Percentiles rank a stretch among this genome's conserved stretches.
These are phyloP conservation scores for Fusarium sulawesiense DNA, from an alignment of 2,329 filamentous ascomycete species.

Conservation along the genomic window DNA sequence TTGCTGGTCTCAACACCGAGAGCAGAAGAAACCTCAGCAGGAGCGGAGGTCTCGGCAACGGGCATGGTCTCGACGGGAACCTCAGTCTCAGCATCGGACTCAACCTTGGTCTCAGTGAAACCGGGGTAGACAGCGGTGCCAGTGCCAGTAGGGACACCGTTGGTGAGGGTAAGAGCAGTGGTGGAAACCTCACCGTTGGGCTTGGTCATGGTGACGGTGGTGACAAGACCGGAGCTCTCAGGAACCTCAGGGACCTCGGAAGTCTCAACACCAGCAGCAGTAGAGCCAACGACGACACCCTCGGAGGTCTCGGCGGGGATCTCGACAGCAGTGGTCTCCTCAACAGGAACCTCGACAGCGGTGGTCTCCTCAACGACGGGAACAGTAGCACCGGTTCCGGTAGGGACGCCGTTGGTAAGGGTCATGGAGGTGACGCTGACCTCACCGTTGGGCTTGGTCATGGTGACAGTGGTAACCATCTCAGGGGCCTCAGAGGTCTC, in stretches of 20 bases:
- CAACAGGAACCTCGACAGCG: neutral
- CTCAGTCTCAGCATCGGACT: constrained; percentile 16
- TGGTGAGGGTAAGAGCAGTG: constrained; percentile 27
- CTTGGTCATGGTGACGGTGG: constrained; percentile 37
- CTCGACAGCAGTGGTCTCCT: constrained; percentile 38
- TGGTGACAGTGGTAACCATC: constrained; percentile 28
- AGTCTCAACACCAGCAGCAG: constrained; percentile 20
- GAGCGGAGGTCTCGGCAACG: neutral
- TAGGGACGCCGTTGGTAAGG: constrained; percentile 25
- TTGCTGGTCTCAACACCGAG: constrained; percentile 17
- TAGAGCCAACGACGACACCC: constrained; percentile 9
- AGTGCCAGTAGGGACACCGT: constrained; percentile 27
- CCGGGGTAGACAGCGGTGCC: constrained; percentile 26
- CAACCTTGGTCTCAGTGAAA: constrained; percentile 3
- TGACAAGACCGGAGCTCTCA: constrained; percentile 19
- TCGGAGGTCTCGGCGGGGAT: constrained; percentile 31
- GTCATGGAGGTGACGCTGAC: constrained; percentile 27
- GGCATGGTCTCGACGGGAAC: constrained; percentile 6
- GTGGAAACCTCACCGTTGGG: constrained; percentile 29
- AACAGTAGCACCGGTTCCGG: constrained; percentile 23
- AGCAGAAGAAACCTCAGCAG: constrained; percentile 6
- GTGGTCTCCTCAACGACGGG: constrained; percentile 16
- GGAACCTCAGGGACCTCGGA: constrained; percentile 17
- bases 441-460: constrained; percentile 36
- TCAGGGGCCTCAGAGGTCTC: constrained; percentile 30